These are phyloP conservation scores for Leptodermis oblonga DNA, from an alignment of 257 asterid genomes.

Conservation along the genomic window DNA sequence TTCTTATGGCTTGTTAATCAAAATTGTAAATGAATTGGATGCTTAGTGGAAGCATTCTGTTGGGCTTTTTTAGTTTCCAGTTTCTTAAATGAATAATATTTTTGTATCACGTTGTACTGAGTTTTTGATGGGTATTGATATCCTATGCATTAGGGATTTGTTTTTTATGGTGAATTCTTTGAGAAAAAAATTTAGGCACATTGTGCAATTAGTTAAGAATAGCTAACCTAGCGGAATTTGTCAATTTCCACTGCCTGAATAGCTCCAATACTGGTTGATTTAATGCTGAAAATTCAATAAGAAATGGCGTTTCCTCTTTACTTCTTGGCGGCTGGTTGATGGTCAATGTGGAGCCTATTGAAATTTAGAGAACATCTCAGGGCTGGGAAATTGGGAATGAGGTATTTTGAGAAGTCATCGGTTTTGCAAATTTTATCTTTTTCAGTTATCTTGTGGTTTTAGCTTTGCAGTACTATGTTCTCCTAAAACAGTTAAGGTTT, in stretches of 20 bases:
- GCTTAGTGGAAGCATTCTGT: not conserved
- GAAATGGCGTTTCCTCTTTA: conserved; percentile 5
- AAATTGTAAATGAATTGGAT: not conserved
- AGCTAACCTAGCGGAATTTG: not conserved
- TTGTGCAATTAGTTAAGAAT: too few species aligned
- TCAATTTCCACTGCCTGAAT: not conserved
- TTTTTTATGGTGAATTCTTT: not conserved
- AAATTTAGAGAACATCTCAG: conserved; percentile 8
- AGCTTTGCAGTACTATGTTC: not conserved
- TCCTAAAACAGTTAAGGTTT: not conserved
- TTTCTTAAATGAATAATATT: not conserved
- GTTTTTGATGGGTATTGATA: not conserved
- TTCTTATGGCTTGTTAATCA: not conserved
- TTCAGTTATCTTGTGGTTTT: not conserved
- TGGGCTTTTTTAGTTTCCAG: not conserved
- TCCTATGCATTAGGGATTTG: not conserved
- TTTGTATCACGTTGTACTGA: not conserved
- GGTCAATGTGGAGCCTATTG: conserved; percentile 15
- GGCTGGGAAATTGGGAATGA: conserved; percentile 24
- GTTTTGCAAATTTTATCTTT: not conserved
- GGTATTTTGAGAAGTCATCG: conserved; percentile 15
- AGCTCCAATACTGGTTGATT: not conserved
- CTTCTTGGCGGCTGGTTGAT: conserved; percentile 12
- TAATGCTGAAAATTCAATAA: not conserved
- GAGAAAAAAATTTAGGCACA: too few species aligned